phyloP scores from a whole-genome alignment of 2,329 filamentous ascomycete species.

The Fusarium ambrosium region DNA sequence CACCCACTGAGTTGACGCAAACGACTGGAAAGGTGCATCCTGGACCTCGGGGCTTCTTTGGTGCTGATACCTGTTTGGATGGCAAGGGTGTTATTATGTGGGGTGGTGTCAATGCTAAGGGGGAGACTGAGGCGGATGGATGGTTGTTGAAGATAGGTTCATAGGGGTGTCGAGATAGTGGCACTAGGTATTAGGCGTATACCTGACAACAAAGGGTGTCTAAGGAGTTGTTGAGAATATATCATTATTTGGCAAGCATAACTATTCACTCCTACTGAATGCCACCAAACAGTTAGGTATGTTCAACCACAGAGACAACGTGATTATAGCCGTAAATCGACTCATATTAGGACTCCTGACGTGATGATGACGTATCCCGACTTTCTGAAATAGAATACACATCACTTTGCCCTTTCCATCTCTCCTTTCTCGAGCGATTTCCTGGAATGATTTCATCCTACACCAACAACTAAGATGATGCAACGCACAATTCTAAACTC shows the following conservation, averaged over 20 bases:
- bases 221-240: not conserved
- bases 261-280: not conserved
- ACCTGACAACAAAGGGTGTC: not conserved
- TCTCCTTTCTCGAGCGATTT: not conserved
- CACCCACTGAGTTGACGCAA: slow-evolving; percentile 31
- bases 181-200: not conserved
- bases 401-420: not conserved
- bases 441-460: rapidly evolving
- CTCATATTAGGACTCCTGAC: not conserved
- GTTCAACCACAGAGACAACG: not conserved
- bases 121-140: slow-evolving; percentile 39
- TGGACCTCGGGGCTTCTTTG: slow-evolving; percentile 38
- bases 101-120: slow-evolving; percentile 41
- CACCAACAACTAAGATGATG: not conserved
- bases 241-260: not conserved
- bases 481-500: not conserved
- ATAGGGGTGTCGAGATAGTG: not conserved
- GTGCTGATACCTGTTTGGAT: slow-evolving; percentile 27
- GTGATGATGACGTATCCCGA: slow-evolving; percentile 30
- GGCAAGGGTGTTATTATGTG: slow-evolving; percentile 33
- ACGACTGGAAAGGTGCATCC: slow-evolving; percentile 37
- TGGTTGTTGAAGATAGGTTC: slow-evolving; percentile 37
- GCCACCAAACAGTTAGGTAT: not conserved
- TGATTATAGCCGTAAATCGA: not conserved
- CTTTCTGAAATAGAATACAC: not conserved